These are phyloP conservation scores for Aegilops speltoides DNA, from an alignment of 176 grass and related monocot species.

Conservation along the genomic window DNA sequence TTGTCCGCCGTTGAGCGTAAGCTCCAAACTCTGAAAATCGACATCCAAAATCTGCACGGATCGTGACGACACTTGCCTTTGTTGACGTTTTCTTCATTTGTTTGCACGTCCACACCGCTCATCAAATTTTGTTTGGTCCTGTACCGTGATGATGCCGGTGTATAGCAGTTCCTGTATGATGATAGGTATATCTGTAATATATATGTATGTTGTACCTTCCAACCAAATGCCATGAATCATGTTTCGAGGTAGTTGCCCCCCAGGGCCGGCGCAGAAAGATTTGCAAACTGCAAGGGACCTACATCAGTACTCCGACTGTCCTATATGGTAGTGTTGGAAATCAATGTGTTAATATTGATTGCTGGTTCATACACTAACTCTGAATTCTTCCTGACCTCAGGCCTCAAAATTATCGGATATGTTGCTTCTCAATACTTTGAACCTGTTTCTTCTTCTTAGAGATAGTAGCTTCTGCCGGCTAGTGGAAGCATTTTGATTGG, in stretches of 20 bases:
- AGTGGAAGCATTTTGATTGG: not conserved
- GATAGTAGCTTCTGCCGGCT: not conserved
- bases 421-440: not conserved
- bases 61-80: conserved; percentile 29
- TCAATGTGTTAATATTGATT: not conserved
- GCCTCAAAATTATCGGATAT: not conserved
- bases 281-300: not conserved
- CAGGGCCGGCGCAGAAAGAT: not conserved
- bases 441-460: not conserved
- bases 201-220: conserved; percentile 18
- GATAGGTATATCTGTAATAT: not conserved
- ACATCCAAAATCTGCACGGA: conserved; percentile 83
- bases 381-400: not conserved
- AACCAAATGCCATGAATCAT: not conserved
- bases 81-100: conserved; percentile 4
- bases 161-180: conserved; percentile 7
- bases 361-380: not conserved
- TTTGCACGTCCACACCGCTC: not conserved
- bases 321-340: not conserved
- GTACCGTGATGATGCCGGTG: not conserved
- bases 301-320: not conserved
- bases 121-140: conserved; percentile 30
- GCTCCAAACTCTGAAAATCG: conserved; percentile 71
- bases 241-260: not conserved
- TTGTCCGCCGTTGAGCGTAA: conserved; percentile 53